Conservation (phyloP, 1,284 basidiomycete genomes). For the Golubevia sp. region DNA sequence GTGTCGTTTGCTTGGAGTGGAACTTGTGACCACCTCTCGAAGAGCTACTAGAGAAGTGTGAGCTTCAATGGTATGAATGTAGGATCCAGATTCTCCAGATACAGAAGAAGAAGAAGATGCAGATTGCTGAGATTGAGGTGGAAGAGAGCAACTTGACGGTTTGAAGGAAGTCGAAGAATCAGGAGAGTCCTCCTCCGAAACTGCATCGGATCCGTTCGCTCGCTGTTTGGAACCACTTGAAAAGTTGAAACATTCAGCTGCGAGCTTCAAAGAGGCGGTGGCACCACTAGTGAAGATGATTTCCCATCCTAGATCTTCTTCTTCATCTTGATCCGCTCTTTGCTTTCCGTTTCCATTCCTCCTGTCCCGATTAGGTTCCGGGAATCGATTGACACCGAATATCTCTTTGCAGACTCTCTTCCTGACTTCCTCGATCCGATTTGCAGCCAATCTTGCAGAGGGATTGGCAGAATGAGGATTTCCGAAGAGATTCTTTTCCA, state of each 20-base stretch:
- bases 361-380: not conserved
- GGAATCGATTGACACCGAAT: conserved; percentile 34
- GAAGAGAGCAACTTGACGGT: not conserved
- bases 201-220: too few species aligned
- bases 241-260: conserved; percentile 35
- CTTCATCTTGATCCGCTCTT: conserved; percentile 1
- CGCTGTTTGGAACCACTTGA: too few species aligned
- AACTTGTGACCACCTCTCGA: conserved; percentile 17
- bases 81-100: conserved; percentile 4
- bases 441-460: conserved; percentile 29
- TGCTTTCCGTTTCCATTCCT: not conserved
- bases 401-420: conserved; percentile 38
- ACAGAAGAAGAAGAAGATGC: not conserved
- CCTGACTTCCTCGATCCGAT: conserved; percentile 31
- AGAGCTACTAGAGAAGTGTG: conserved; percentile 37
- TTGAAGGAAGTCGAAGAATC: too few species aligned
- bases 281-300: conserved; percentile 37
- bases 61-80: conserved; percentile 22
- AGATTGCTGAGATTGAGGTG: too few species aligned
- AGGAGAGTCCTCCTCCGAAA: too few species aligned
- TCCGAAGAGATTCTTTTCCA: conserved; percentile 35
- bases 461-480: conserved; percentile 60
- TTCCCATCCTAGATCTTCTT: conserved; percentile 20
- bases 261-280: conserved; percentile 32
- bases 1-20: too few species aligned